These are phyloP conservation scores for Candida orba DNA, from an alignment of 805 yeast genomes.

Conservation along the genomic window DNA sequence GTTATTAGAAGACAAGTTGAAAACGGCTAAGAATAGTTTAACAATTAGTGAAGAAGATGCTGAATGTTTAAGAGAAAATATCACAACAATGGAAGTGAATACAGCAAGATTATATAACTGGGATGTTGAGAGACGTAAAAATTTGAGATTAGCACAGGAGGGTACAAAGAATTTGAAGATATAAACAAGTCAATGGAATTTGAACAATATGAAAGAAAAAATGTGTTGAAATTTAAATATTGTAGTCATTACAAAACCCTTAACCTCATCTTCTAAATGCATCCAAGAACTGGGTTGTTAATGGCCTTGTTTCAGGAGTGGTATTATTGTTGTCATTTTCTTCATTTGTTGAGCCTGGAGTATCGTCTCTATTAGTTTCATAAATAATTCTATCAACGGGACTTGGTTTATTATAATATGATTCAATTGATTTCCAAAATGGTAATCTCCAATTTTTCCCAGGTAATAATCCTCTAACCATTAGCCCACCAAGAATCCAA, in stretches of 20 bases:
- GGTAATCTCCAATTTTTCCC: constrained; percentile 35
- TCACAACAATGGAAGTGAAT: constrained; percentile 96
- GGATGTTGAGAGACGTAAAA: constrained; percentile 72
- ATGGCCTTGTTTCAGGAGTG: constrained; percentile 30
- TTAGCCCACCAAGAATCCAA: constrained; percentile 30
- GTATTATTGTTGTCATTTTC: constrained; percentile 16
- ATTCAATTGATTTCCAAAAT: constrained; percentile 11
- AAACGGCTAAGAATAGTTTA: constrained; percentile 53
- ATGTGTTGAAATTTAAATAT: no score
- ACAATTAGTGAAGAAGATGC: constrained; percentile 70
- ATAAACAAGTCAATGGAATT: not conserved
- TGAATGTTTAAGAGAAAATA: constrained; percentile 78
- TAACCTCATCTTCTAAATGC: constrained; percentile 32
- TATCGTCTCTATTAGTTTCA: constrained; percentile 5
- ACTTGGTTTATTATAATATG: constrained; percentile 1
- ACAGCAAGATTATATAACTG: constrained; percentile 88
- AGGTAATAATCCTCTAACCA: constrained; percentile 30
- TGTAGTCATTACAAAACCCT: not conserved
- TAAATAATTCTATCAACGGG: constrained; percentile 5
- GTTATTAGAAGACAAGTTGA: constrained; percentile 55
- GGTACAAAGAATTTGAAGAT: constrained; percentile 30
- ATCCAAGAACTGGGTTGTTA: constrained; percentile 41
- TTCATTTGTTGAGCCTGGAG: constrained; percentile 17
- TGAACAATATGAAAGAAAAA: not conserved
- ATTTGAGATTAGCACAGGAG: constrained; percentile 35